A percentile compares a stretch with the other conserved stretches of the same genome.
phyloP scores from a whole-genome alignment of 176 grass and related monocot genomes.

The Oryza glaberrima region DNA sequence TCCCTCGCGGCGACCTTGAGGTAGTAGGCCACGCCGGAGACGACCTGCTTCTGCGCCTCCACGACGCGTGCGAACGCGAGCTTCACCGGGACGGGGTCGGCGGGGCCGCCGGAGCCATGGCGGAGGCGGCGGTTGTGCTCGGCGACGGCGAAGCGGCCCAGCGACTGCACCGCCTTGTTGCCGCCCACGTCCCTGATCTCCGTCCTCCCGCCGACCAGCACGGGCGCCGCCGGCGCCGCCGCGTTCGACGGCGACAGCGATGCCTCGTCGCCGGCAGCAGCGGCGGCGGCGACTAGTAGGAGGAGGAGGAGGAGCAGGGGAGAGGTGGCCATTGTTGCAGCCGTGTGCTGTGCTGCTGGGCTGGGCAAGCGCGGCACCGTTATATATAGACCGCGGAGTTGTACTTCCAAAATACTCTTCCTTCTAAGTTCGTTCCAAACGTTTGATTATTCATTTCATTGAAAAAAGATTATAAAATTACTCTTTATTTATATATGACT shows the following conservation, averaged over 20 bases:
- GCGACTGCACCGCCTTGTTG: conserved; percentile 54
- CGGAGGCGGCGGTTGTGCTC: conserved; percentile 52
- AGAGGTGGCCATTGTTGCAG: conserved; percentile 26
- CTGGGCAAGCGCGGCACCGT: too few relatives aligned
- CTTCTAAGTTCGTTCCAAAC: too few relatives aligned
- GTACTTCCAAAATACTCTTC: too few relatives aligned
- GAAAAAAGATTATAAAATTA: too few relatives aligned
- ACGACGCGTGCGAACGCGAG: conserved; percentile 48
- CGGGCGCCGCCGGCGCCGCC: neutral
- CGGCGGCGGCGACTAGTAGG: neutral
- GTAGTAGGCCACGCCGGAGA: conserved; percentile 55
- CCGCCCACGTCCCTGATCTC: conserved; percentile 39
- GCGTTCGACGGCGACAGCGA: neutral
- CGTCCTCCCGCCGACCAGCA: conserved; percentile 40
- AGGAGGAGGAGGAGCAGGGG: neutral
- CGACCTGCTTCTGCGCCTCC: conserved; percentile 59
- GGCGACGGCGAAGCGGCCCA: conserved; percentile 56
- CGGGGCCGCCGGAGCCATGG: neutral
- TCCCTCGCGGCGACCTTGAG: conserved; percentile 51
- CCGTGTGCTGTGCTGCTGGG: neutral
- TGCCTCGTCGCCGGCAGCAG: neutral
- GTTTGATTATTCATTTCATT: too few relatives aligned
- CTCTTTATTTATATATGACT: accelerated
- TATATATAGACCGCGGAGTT: too few relatives aligned
- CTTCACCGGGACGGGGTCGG: neutral